A percentile compares a stretch with the other conserved stretches of the same genome.
These are phyloP conservation scores for Diaporthe humulicola DNA, from an alignment of 2,329 filamentous ascomycete genomes.

Conservation along the genomic window DNA sequence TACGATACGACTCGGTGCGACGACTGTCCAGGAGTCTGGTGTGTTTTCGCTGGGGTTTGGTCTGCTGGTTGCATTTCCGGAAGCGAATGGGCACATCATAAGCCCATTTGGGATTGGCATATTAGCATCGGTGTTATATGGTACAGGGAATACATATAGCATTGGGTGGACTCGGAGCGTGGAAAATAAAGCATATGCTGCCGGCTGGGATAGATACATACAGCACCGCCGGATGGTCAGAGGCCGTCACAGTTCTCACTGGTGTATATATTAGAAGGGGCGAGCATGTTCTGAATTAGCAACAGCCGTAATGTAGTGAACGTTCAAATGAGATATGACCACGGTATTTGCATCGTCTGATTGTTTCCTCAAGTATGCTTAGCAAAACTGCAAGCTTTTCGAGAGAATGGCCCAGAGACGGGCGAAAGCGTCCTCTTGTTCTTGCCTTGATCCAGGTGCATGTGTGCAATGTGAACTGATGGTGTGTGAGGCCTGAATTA, in stretches of 20 bases:
- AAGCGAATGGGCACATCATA: neutral
- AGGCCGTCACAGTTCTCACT: conserved; percentile 3
- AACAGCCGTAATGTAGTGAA: conserved; percentile 10
- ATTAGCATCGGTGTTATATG: conserved; percentile 19
- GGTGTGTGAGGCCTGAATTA: neutral
- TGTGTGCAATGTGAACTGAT: neutral
- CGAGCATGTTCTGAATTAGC: neutral
- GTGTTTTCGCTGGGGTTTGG: neutral
- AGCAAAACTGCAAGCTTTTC: neutral
- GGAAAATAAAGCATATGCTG: conserved; percentile 7
- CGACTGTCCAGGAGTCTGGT: conserved; percentile 16
- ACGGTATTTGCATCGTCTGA: neutral
- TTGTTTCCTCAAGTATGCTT: neutral
- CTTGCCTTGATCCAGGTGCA: neutral
- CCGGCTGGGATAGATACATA: conserved; percentile 14
- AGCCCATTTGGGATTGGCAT: neutral
- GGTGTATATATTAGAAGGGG: conserved; percentile 6
- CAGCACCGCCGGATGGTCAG: conserved; percentile 1
- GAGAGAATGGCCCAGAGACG: neutral
- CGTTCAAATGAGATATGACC: neutral
- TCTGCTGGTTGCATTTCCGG: conserved; percentile 13
- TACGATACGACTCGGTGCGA: conserved; percentile 12
- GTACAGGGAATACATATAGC: conserved; percentile 4
- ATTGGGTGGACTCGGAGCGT: neutral
- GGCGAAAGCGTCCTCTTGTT: neutral